Percentiles rank a stretch among this genome's conserved stretches.
Conservation (phyloP, 805 yeast genomes). For the Nakazawaea laoshanensis region DNA sequence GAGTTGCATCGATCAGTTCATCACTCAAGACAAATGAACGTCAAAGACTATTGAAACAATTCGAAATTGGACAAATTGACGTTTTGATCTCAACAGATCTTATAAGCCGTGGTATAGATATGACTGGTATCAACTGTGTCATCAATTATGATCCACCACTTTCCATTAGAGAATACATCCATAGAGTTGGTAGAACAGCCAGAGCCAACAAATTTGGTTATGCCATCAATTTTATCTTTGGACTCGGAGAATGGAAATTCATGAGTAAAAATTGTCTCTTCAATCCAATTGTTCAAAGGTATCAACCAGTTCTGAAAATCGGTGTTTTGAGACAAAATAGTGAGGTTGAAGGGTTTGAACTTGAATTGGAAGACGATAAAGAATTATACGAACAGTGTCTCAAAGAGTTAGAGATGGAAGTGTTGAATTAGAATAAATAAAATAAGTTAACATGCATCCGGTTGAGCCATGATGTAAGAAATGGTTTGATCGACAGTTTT, state of each 20-base stretch:
- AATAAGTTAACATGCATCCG: conserved; percentile 26
- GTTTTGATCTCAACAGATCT: conserved; percentile 78
- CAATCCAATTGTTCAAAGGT: conserved; percentile 44
- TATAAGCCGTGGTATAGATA: conserved; percentile 93
- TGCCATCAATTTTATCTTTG: conserved; percentile 67
- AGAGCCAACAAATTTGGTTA: conserved; percentile 78
- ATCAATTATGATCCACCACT: conserved; percentile 87
- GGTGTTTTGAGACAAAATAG: conserved; percentile 18
- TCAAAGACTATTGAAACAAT: conserved; percentile 47
- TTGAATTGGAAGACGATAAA: conserved; percentile 28
- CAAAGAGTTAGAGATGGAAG: conserved; percentile 33
- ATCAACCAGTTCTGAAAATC: conserved; percentile 24
- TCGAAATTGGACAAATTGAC: conserved; percentile 42
- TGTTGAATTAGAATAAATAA: conserved; percentile 12
- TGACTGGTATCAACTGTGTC: conserved; percentile 61
- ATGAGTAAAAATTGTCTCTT: conserved; percentile 35
- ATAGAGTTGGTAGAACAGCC: conserved; percentile 95
- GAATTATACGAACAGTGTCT: conserved; percentile 35
- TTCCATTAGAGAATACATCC: conserved; percentile 87
- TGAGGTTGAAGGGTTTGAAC: conserved; percentile 17
- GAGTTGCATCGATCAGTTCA: conserved; percentile 46
- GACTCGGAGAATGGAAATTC: conserved; percentile 73
- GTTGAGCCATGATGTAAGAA: conserved; percentile 71
- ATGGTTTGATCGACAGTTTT: conserved; percentile 91
- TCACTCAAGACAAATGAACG: conserved; percentile 47